These are phyloP conservation scores for Galerina sulciceps DNA, from an alignment of 768 basidiomycete genomes.

Conservation along the genomic window DNA sequence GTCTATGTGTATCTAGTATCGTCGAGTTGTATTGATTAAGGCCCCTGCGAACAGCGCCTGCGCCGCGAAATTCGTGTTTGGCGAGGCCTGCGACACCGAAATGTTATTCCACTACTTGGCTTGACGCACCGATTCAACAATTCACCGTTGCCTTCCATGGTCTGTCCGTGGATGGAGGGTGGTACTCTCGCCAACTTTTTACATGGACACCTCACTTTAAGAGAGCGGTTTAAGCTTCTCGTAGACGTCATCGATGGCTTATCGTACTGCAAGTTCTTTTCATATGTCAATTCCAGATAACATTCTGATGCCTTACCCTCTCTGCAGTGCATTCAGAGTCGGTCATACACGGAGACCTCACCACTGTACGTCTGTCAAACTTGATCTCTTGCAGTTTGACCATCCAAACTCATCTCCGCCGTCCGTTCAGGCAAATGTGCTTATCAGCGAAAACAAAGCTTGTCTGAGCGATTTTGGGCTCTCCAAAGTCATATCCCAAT, in stretches of 20 bases:
- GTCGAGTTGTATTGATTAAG: background rate
- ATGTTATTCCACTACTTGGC: background rate
- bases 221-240: background rate
- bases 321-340: background rate
- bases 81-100: background rate
- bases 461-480: constrained; percentile 2
- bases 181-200: background rate
- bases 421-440: background rate
- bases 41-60: background rate
- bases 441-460: background rate
- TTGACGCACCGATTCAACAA: background rate
- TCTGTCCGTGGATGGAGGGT: background rate
- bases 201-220: background rate
- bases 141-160: constrained; percentile 1
- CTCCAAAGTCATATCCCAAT: background rate
- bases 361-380: background rate
- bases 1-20: background rate
- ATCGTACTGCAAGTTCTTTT: background rate
- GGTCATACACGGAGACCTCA: constrained; percentile 2
- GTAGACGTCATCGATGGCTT: background rate
- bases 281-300: background rate
- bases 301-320: too few relatives aligned
- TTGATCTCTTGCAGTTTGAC: background rate
- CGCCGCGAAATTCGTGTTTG: background rate
- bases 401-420: background rate